Percentiles rank a stretch among this genome's conserved stretches.
Evolutionary conservation across 306 rosid genomes (phyloP).

Genomic region (Echinosophora koreensis): DNA sequence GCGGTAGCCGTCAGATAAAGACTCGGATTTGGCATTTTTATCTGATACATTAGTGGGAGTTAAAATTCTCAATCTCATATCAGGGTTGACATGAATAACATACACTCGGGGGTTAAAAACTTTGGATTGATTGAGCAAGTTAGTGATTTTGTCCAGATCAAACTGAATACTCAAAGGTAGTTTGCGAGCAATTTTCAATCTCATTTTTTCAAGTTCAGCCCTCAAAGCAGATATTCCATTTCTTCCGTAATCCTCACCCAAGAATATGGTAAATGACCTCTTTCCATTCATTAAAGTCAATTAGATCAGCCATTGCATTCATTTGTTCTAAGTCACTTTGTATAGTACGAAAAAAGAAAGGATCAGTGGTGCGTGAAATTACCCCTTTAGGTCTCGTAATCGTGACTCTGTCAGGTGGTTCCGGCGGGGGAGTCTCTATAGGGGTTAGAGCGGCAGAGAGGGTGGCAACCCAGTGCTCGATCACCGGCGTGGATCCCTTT

Average conservation of each 20-base stretch:
- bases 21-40: too few relatives aligned
- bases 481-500: too few relatives aligned
- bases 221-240: slow-evolving; percentile 76
- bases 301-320: slow-evolving; percentile 78
- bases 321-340: slow-evolving; percentile 83
- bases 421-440: too few relatives aligned
- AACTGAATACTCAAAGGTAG: slow-evolving; percentile 66
- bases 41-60: too few relatives aligned
- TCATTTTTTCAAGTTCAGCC: slow-evolving; percentile 71
- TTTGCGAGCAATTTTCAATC: slow-evolving; percentile 64
- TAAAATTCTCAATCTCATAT: too few relatives aligned
- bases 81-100: slow-evolving; percentile 79
- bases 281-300: slow-evolving; percentile 83
- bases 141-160: slow-evolving; percentile 56
- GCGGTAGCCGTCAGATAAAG: too few relatives aligned
- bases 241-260: slow-evolving; percentile 90
- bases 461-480: too few relatives aligned
- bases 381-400: too few relatives aligned
- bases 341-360: slow-evolving; percentile 72
- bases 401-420: too few relatives aligned
- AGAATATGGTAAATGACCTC: slow-evolving; percentile 71
- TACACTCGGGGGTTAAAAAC: slow-evolving; percentile 77
- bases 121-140: slow-evolving; percentile 72
- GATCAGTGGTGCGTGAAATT: too few relatives aligned
- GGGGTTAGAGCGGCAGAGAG: too few relatives aligned